These are phyloP conservation scores for Botrytis byssoidea DNA, from an alignment of 2,329 filamentous ascomycete genomes.

Conservation along the genomic window DNA sequence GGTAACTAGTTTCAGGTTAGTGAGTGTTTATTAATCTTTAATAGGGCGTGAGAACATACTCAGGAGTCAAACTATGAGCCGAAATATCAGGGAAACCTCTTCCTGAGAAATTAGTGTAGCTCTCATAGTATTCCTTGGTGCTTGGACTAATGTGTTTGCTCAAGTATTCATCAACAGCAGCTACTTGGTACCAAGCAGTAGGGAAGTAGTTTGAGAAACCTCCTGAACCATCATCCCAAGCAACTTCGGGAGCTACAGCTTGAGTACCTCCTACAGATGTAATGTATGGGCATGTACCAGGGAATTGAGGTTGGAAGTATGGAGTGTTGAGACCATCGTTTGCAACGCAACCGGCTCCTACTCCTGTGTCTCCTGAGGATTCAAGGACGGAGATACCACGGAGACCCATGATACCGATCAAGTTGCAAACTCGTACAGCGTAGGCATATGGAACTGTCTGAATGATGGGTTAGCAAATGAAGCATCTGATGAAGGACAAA, in stretches of 20 bases:
- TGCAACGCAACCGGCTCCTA: conserved; percentile 48
- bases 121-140: conserved; percentile 47
- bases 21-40: background rate
- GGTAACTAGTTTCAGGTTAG: conserved; percentile 21
- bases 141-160: conserved; percentile 27
- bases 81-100: conserved; percentile 53
- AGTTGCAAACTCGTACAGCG: conserved; percentile 52
- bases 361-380: conserved; percentile 53
- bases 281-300: conserved; percentile 45
- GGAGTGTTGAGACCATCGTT: conserved; percentile 56
- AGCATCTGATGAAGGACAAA: background rate
- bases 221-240: conserved; percentile 49
- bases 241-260: conserved; percentile 37
- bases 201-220: conserved; percentile 54
- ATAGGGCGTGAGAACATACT: conserved; percentile 17
- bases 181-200: conserved; percentile 47
- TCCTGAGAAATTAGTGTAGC: conserved; percentile 46
- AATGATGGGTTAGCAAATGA: background rate
- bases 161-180: conserved; percentile 45
- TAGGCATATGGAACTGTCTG: conserved; percentile 53
- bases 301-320: conserved; percentile 55
- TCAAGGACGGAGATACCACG: conserved; percentile 54
- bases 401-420: conserved; percentile 52
- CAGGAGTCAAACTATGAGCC: conserved; percentile 35
- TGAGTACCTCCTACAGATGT: conserved; percentile 34